Evolutionary conservation across 2,329 filamentous ascomycete species (phyloP), one percentile per base, ranked within the genome.

Genomic region (Exophiala oligosperma): DNA sequence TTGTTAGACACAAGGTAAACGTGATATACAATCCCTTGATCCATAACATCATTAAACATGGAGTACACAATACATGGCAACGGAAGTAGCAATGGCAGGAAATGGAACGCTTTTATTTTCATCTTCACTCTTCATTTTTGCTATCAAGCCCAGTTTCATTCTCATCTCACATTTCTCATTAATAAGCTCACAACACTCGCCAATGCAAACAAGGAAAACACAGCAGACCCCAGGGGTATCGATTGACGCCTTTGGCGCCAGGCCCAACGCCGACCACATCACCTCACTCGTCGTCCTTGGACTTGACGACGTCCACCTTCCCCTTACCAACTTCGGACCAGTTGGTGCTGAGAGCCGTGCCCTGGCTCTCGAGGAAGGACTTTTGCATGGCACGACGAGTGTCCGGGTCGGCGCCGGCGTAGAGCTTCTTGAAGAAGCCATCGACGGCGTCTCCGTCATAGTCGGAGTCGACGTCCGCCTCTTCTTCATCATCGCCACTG

Each of bases 381-480:
- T 99, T 99, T 85, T 95, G 91, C 94, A 99, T 99, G 7, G 94
- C 94, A 1, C 92, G 85, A 70, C 86, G 86, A 58, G 91, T 90
- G 67, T 99, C 93, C 0, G 87, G 84, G 49, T 88, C 86, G 0
- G 91, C 86, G 37, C 79, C 80, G 62, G 88, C 85, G 76, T 93
- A 97, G 1, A 99, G 79, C 69, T 89, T 87, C 80, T 95, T 94
- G 80, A 99, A 99, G 76, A 97, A 97, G 9, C 74, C 71, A 67
- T 95, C 89, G 7, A 92, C 58, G 3, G 50, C 23, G 29, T 63
- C 63, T 28, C 53, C 63, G n/a, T 77, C 74, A 3, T 73, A 76
- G 56, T 75, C 69, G 2, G 74, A 76, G 56, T 75, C 69, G 1
- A 71, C 63, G 5, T 83, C 80, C 8, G 85, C 85, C 1, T 84